A percentile compares a stretch with the other conserved stretches of the same genome.
Conservation (phyloP, 345 rosid genomes). For the Litchi chinensis region DNA sequence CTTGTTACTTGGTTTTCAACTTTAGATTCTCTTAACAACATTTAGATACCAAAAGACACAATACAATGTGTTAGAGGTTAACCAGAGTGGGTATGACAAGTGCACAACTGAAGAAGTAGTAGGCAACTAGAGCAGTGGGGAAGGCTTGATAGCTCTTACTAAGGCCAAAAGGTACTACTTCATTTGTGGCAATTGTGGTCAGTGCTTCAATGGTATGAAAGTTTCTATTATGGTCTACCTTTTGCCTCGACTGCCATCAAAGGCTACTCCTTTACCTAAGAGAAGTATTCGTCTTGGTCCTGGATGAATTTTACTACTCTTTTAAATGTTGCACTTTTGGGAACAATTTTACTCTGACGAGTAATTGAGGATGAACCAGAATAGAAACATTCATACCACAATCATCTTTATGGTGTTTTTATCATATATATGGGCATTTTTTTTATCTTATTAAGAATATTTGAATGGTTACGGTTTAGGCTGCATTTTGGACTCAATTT, state of each 20-base stretch:
- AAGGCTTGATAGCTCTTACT: conserved; percentile 59
- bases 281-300: too few species aligned
- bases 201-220: conserved; percentile 69
- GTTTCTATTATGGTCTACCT: conserved; percentile 58
- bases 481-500: too few species aligned
- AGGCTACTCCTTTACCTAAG: too few species aligned
- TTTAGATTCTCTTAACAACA: conserved; percentile 25
- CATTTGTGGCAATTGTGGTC: conserved; percentile 67
- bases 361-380: too few species aligned
- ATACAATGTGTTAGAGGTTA: conserved; percentile 77
- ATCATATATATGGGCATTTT: too few species aligned
- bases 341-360: too few species aligned
- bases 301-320: too few species aligned
- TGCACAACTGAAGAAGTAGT: conserved; percentile 62
- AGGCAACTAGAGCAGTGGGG: conserved; percentile 80
- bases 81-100: conserved; percentile 75
- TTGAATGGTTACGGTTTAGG: too few species aligned
- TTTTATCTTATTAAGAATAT: too few species aligned
- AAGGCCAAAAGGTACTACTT: conserved; percentile 62
- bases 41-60: conserved; percentile 67
- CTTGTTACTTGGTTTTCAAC: not conserved
- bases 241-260: conserved; percentile 43
- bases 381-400: not conserved
- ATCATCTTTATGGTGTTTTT: too few species aligned
- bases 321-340: too few species aligned